Conservation (phyloP, 352 stramenopile genomes). For the Phytophthora pini region DNA sequence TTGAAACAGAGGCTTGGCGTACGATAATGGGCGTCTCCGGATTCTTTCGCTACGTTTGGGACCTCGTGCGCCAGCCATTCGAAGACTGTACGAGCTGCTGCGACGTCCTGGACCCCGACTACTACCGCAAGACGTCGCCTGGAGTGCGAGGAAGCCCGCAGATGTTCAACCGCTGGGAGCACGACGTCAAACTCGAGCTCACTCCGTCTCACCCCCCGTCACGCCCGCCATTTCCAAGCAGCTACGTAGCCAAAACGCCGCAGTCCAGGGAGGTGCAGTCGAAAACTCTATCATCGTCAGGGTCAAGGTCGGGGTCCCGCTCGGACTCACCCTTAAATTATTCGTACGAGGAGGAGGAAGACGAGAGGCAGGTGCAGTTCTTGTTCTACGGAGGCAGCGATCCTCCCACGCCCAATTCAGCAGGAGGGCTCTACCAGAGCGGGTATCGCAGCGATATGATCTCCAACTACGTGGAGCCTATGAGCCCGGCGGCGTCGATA, state of each 20-base stretch:
- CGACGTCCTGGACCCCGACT: constrained; percentile 41
- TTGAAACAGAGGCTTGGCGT: constrained; percentile 7
- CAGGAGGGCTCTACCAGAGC: constrained; percentile 16
- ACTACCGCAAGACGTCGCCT: constrained; percentile 46
- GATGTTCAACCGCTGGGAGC: constrained; percentile 41
- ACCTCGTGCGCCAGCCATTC: constrained; percentile 44
- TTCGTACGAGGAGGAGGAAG: constrained; percentile 47
- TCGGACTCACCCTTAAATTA: constrained; percentile 25
- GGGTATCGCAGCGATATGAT: constrained; percentile 46
- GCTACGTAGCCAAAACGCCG: constrained; percentile 5
- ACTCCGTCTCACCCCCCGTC: constrained; percentile 26
- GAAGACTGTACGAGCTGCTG: constrained; percentile 43
- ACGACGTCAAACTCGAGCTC: constrained; percentile 41
- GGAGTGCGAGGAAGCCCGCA: constrained; percentile 36
- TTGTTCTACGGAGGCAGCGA: constrained; percentile 65
- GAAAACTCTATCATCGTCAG: constrained; percentile 13
- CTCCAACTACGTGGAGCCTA: constrained; percentile 34
- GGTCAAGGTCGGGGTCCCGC: constrained; percentile 28
- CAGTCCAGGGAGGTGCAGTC: constrained; percentile 30
- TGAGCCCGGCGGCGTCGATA: constrained; percentile 30
- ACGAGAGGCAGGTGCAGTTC: constrained; percentile 53
- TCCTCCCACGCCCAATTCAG: constrained; percentile 41
- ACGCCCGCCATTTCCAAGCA: constrained; percentile 15
- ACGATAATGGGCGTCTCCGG: constrained; percentile 27
- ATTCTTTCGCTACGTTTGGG: constrained; percentile 30